These are phyloP conservation scores for Claviceps sp. DNA, from an alignment of 2,329 filamentous ascomycete genomes.

Conservation along the genomic window DNA sequence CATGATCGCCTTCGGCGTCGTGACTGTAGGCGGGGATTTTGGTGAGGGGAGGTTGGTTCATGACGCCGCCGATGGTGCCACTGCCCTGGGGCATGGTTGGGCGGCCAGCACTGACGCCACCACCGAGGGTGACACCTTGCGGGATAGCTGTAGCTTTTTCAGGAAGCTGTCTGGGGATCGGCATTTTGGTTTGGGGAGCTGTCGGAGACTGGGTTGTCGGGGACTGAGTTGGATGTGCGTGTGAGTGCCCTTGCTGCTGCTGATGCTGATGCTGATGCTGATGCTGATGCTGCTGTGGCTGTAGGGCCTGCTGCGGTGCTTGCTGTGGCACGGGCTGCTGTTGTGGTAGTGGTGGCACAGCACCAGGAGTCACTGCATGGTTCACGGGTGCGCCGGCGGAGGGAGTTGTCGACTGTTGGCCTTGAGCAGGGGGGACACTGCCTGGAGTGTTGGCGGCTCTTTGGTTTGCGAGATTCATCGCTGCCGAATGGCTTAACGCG, in stretches of 20 bases:
- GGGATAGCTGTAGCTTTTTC: constrained; percentile 56
- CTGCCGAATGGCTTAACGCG: constrained; percentile 35
- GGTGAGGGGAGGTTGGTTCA: constrained; percentile 74
- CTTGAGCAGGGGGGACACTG: constrained; percentile 16
- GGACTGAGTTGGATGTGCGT: constrained; percentile 35
- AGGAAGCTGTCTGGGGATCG: constrained; percentile 67
- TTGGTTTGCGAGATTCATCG: constrained; percentile 35
- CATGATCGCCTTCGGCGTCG: constrained; percentile 81
- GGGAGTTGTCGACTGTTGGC: constrained; percentile 16
- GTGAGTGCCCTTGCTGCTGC: constrained; percentile 28
- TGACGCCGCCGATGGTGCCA: constrained; percentile 64
- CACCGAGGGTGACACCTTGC: constrained; percentile 56
- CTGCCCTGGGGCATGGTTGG: constrained; percentile 76
- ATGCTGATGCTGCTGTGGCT: constrained; percentile 12
- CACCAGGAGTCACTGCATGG: constrained; percentile 20
- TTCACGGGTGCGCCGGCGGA: constrained; percentile 15
- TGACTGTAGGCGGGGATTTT: constrained; percentile 75
- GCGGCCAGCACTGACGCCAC: constrained; percentile 49
- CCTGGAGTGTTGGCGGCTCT: constrained; percentile 22
- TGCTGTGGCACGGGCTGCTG: constrained; percentile 15
- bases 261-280: constrained; percentile 20
- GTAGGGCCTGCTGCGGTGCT: constrained; percentile 19
- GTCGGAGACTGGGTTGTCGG: constrained; percentile 27
- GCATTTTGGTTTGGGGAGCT: constrained; percentile 50
- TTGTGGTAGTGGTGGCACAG: constrained; percentile 20